Conservation (phyloP, 2,329 filamentous ascomycete species). For the Fusarium sp. region DNA sequence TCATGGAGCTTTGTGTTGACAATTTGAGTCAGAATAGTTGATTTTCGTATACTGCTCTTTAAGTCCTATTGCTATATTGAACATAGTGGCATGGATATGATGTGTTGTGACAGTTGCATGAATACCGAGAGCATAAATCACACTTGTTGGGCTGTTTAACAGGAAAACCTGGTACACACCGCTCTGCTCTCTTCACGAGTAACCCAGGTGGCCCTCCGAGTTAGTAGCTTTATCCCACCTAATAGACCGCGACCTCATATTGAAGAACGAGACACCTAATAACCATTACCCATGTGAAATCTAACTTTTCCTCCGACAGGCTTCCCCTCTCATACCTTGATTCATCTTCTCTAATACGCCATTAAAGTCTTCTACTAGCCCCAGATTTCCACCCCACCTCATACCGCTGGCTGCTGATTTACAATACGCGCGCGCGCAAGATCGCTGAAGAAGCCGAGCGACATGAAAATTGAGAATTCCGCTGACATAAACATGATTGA, state of each 20-base stretch:
- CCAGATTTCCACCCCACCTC: background rate
- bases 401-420: background rate
- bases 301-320: background rate
- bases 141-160: background rate
- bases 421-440: constrained; percentile 20
- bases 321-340: background rate
- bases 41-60: background rate
- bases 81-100: rapidly evolving
- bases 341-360: background rate
- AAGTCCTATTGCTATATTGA: background rate
- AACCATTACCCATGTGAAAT: background rate
- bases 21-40: too few species aligned
- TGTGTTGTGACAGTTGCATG: background rate
- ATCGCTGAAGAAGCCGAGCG: background rate
- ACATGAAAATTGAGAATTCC: background rate
- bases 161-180: background rate
- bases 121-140: background rate
- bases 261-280: background rate
- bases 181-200: background rate
- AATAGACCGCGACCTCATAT: background rate
- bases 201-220: background rate
- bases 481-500: constrained; percentile 13
- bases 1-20: too few species aligned
- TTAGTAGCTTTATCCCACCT: background rate
- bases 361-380: background rate